phyloP scores from a whole-genome alignment of 352 stramenopile genomes.

The Blastocystis sp. region DNA sequence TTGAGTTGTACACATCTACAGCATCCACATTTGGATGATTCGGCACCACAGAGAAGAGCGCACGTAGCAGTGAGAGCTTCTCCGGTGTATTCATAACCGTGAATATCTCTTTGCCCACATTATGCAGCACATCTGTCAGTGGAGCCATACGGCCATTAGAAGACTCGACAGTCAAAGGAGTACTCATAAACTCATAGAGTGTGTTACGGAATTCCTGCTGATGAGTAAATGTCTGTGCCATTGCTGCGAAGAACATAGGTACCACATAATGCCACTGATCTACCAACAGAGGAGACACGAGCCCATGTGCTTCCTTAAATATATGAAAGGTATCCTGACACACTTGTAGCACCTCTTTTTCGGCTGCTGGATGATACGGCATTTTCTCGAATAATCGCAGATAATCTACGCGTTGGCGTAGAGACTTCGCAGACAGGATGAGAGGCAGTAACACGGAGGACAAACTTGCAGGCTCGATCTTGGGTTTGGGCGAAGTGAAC shows the following conservation, averaged over 20 bases:
- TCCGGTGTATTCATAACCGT: constrained; percentile 15
- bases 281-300: neutral
- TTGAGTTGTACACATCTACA: constrained; percentile 9
- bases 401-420: neutral
- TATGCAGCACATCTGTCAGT: neutral
- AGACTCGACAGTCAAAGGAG: neutral
- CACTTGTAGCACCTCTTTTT: neutral
- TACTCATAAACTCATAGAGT: neutral
- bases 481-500: neutral
- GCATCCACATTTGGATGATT: neutral
- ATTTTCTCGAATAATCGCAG: neutral
- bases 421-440: neutral
- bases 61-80: neutral
- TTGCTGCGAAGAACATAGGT: constrained; percentile 13
- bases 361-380: neutral
- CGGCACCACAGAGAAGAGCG: neutral
- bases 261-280: neutral
- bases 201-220: neutral
- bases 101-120: neutral
- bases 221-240: neutral
- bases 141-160: neutral
- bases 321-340: neutral
- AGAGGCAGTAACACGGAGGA: neutral
- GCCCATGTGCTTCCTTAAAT: neutral
- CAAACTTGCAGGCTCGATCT: neutral